These are phyloP conservation scores for Crithidia acanthocephali DNA, from an alignment of 208 protist genomes.

Conservation along the genomic window DNA sequence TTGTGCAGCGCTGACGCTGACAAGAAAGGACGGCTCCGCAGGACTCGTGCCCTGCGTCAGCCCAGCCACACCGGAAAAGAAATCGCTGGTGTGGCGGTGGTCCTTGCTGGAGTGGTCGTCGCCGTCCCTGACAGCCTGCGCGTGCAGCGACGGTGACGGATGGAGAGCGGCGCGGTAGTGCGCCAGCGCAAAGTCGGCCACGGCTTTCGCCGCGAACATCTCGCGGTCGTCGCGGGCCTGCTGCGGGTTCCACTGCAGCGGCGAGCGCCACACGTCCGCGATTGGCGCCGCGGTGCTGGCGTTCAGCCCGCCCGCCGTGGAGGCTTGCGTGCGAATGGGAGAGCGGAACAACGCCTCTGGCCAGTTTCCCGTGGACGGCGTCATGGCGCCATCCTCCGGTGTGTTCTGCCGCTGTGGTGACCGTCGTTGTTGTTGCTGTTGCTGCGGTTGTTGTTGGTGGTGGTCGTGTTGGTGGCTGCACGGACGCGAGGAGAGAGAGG, in stretches of 20 bases:
- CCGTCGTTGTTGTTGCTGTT: neutral
- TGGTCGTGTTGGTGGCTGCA: neutral
- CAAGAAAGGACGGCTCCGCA: neutral
- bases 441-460: neutral
- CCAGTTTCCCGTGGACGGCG: neutral
- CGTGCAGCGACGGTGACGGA: neutral
- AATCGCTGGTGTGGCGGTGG: neutral
- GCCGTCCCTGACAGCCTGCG: no score
- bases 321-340: neutral
- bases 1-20: neutral
- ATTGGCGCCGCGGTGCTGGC: neutral
- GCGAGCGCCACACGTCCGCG: constrained; percentile 22
- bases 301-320: neutral
- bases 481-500: neutral
- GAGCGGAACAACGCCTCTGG: constrained; percentile 2
- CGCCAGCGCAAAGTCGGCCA: constrained; percentile 16
- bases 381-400: neutral
- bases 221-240: constrained; percentile 26
- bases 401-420: no score
- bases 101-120: neutral
- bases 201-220: constrained; percentile 21
- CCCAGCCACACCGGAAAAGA: neutral
- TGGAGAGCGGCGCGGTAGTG: neutral
- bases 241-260: constrained; percentile 35
- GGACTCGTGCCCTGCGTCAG: constrained; percentile 2